These are phyloP conservation scores for Fusarium annulatum DNA, from an alignment of 2,329 filamentous ascomycete genomes.

Conservation along the genomic window DNA sequence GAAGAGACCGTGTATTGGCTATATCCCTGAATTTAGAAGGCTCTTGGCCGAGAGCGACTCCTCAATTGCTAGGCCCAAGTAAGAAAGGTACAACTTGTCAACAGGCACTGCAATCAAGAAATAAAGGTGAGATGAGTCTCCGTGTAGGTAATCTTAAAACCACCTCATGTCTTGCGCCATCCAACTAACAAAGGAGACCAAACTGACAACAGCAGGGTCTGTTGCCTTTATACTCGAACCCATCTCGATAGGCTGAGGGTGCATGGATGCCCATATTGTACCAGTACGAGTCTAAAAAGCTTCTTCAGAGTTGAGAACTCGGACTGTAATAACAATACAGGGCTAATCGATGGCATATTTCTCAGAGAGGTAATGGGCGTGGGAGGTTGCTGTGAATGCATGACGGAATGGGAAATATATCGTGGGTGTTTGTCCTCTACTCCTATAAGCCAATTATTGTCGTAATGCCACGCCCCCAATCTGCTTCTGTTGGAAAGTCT, in stretches of 20 bases:
- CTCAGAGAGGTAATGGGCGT: conserved; percentile 17
- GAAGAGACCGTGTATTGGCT: not conserved
- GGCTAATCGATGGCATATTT: not conserved
- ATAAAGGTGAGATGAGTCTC: conserved; percentile 40
- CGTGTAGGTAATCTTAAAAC: conserved; percentile 51
- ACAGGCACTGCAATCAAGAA: conserved; percentile 12
- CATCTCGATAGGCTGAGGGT: conserved; percentile 20
- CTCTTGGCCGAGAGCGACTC: not conserved
- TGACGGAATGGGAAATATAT: not conserved
- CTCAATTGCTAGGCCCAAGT: not conserved
- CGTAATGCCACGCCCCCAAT: conserved; percentile 14
- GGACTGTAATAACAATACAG: not conserved
- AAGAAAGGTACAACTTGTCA: conserved; percentile 4
- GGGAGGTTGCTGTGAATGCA: not conserved
- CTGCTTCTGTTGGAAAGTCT: not conserved
- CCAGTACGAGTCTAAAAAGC: conserved; percentile 7
- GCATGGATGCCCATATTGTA: not conserved
- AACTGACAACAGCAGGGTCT: conserved; percentile 50
- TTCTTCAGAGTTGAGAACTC: conserved; percentile 28
- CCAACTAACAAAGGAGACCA: conserved; percentile 48
- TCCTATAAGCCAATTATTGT: not conserved
- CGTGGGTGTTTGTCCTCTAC: not conserved
- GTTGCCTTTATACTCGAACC: conserved; percentile 54
- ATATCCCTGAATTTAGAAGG: not conserved
- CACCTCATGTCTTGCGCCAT: conserved; percentile 58